Percentiles rank a stretch among this genome's conserved stretches.
These are phyloP conservation scores for Russula dissimulans DNA, from an alignment of 768 basidiomycete species.

Conservation along the genomic window DNA sequence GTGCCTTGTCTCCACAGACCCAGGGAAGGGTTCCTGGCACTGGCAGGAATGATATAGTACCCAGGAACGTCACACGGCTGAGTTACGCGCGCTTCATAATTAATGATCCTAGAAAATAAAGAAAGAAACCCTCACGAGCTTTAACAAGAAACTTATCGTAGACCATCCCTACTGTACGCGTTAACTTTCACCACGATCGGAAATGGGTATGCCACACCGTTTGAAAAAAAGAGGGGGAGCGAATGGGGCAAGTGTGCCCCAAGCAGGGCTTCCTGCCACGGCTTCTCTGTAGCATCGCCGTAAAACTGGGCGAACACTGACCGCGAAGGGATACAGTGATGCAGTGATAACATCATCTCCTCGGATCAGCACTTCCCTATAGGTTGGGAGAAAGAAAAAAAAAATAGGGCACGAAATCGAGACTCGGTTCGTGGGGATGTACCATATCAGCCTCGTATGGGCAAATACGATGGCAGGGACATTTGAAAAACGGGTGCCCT, in stretches of 20 bases:
- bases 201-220: background rate
- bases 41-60: too few species aligned
- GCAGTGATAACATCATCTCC: background rate
- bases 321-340: constrained; percentile 2
- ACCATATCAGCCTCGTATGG: background rate
- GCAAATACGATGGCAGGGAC: too few species aligned
- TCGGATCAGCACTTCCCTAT: background rate
- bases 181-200: background rate
- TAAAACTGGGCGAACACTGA: background rate
- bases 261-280: background rate
- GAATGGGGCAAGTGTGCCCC: background rate
- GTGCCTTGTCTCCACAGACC: too few species aligned
- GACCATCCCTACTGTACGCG: too few species aligned
- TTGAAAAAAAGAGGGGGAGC: background rate
- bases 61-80: too few species aligned
- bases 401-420: too few species aligned
- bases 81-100: too few species aligned
- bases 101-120: too few species aligned
- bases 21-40: too few species aligned
- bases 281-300: background rate
- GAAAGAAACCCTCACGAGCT: too few species aligned
- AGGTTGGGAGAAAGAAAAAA: background rate
- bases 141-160: too few species aligned
- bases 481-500: too few species aligned
- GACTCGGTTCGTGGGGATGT: background rate